Percentiles rank a stretch among this genome's conserved stretches.
Evolutionary conservation across 306 rosid species (phyloP).

Genomic region (Prunus mira): DNA sequence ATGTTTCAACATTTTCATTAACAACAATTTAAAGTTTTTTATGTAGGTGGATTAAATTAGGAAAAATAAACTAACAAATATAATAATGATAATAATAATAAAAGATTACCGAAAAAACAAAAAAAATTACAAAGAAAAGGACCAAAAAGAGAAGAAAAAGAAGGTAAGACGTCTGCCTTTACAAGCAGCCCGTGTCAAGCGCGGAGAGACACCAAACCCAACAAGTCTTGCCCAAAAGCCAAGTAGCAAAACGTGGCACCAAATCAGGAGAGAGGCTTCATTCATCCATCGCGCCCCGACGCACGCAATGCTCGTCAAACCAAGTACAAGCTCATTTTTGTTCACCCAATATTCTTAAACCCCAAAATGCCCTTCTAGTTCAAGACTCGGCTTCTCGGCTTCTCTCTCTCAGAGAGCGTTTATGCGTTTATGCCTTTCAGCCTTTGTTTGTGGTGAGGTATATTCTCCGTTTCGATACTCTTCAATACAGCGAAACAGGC

Average conservation of each 20-base stretch:
- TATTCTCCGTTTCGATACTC: conserved; percentile 39
- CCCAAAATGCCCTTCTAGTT: conserved; percentile 37
- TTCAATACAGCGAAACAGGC: conserved; percentile 14
- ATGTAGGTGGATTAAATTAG: too few relatives aligned
- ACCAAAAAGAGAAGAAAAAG: background rate
- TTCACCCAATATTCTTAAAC: background rate
- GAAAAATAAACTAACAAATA: too few relatives aligned
- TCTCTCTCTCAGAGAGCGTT: background rate
- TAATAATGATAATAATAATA: too few relatives aligned
- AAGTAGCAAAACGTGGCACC: background rate
- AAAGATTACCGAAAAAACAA: too few relatives aligned
- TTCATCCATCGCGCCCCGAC: background rate
- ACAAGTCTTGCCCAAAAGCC: background rate
- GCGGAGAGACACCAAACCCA: background rate
- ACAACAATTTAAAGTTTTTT: too few relatives aligned
- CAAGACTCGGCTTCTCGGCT: background rate
- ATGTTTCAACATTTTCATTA: too few relatives aligned
- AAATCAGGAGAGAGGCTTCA: background rate
- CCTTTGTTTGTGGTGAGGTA: conserved; percentile 25
- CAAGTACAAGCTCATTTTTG: conserved; percentile 21
- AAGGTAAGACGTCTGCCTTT: background rate
- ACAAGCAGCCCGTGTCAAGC: background rate
- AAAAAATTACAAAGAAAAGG: background rate
- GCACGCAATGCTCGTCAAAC: conserved; percentile 8
- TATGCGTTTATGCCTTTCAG: background rate